Evolutionary conservation across 2,329 filamentous ascomycete species (phyloP), one percentile per base, ranked within the genome.

Genomic region (Xylaria polymorpha): DNA sequence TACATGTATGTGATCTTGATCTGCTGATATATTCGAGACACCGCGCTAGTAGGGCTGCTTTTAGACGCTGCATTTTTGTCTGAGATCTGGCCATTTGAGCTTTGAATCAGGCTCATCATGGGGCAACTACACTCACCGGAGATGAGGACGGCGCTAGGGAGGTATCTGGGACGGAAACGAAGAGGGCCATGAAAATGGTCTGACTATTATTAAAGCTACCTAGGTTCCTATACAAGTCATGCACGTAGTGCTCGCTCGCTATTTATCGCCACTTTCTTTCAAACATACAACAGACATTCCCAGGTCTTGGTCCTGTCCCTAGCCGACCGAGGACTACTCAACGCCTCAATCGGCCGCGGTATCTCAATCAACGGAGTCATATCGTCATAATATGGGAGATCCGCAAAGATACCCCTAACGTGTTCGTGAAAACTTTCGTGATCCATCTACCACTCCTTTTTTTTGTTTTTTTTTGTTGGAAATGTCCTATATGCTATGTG

Each of bases 311-410:
- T 60, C 29, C 51, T 62, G 39, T 41, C 55, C 20, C 50, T n/a
- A 5, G 41, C 57, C 53, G 53, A 53, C 60, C 20, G n/a, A 63
- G 29, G 44, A 14, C 41, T 35, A 43, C 41, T 29, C 10, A 60
- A 65, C 56, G 51, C 61, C 61, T 46, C 35, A 64, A 64, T 57
- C 64, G 57, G 37, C 61, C 61, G 44, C 48, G 61, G 58, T 64
- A 72, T 66, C 61, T 67, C 41, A 67, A 67, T 62, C 64, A 67
- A 67, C 61, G 14, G 51, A 14, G 61, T 71, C 70, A 61, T 72
- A 61, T 72, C 71, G 61, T 72, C 71, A 58, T 72, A 25, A 71
- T 57, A 69, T 60, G 29, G 56, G 46, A 70, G 35, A 56, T 43
- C 20, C n/a, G 18, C 14, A 61, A 55, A 61, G 35, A 53, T 14